Evolutionary conservation across 306 rosid genomes (phyloP).

Genomic region (Cucurbita argyrosperma): DNA sequence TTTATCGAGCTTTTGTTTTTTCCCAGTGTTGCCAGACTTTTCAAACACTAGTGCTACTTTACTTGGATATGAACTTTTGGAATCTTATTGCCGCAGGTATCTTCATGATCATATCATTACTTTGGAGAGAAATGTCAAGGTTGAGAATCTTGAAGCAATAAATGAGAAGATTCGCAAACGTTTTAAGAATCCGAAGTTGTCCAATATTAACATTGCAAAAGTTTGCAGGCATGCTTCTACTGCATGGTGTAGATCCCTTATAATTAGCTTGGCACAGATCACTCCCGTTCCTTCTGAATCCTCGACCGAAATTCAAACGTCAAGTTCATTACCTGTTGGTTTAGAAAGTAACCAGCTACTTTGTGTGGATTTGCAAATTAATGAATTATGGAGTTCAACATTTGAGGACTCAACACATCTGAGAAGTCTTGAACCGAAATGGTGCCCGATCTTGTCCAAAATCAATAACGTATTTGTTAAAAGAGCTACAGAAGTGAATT

Average conservation of each 20-base stretch:
- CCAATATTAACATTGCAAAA: constrained; percentile 60
- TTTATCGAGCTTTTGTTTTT: background rate
- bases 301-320: constrained; percentile 30
- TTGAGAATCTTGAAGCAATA: constrained; percentile 80
- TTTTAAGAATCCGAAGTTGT: constrained; percentile 72
- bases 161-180: constrained; percentile 94
- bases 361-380: constrained; percentile 58
- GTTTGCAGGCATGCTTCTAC: constrained; percentile 85
- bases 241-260: constrained; percentile 86
- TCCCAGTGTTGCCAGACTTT: background rate
- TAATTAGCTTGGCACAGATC: constrained; percentile 61
- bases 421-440: constrained; percentile 49
- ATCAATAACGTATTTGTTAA: constrained; percentile 29
- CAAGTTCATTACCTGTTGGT: constrained; percentile 32
- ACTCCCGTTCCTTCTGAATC: constrained; percentile 37
- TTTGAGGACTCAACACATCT: constrained; percentile 48
- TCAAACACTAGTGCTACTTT: background rate
- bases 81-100: constrained; percentile 35
- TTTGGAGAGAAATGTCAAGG: constrained; percentile 60
- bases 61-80: background rate
- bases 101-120: constrained; percentile 62
- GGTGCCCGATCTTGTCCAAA: constrained; percentile 45
- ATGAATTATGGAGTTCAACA: constrained; percentile 71
- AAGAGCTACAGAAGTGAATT: constrained; percentile 55
- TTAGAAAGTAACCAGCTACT: constrained; percentile 52